phyloP scores from a whole-genome alignment of 352 stramenopile genomes.

The Globisporangium recalcitrans region DNA sequence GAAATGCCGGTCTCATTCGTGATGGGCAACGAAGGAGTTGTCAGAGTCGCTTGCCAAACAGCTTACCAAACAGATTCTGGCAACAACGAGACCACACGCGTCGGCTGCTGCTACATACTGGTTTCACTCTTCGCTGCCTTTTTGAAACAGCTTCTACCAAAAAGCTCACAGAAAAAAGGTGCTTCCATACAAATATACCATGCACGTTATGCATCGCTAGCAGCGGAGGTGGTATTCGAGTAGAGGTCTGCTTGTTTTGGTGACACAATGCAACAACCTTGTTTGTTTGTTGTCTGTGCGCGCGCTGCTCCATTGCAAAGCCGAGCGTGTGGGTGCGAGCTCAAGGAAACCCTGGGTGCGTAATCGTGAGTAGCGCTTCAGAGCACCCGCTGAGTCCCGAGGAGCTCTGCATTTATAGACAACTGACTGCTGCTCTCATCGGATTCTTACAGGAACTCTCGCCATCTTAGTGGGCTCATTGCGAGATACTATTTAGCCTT shows the following conservation, averaged over 20 bases:
- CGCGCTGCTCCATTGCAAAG: not conserved
- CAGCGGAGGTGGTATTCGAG: not conserved
- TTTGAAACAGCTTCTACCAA: not conserved
- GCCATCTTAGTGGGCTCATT: not conserved
- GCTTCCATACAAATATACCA: not conserved
- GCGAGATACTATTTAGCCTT: too few species aligned
- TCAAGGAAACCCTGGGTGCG: not conserved
- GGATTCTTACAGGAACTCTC: too few species aligned
- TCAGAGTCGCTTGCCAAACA: not conserved
- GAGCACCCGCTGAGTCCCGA: not conserved
- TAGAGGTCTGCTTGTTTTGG: not conserved
- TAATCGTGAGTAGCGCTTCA: not conserved
- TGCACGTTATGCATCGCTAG: not conserved
- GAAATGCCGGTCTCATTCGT: not conserved
- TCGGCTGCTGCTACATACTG: not conserved
- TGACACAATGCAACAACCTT: conserved; percentile 1
- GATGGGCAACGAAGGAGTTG: conserved; percentile 2
- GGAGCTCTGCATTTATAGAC: too few species aligned
- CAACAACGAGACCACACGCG: not conserved
- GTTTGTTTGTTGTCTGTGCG: not conserved
- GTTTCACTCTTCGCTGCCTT: not conserved
- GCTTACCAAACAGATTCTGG: not conserved
- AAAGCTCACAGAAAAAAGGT: not conserved
- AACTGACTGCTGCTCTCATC: too few species aligned
- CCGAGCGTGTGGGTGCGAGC: not conserved